phyloP scores from a whole-genome alignment of 192 early-diverging fungal genomes.

The Linnemannia zychae region DNA sequence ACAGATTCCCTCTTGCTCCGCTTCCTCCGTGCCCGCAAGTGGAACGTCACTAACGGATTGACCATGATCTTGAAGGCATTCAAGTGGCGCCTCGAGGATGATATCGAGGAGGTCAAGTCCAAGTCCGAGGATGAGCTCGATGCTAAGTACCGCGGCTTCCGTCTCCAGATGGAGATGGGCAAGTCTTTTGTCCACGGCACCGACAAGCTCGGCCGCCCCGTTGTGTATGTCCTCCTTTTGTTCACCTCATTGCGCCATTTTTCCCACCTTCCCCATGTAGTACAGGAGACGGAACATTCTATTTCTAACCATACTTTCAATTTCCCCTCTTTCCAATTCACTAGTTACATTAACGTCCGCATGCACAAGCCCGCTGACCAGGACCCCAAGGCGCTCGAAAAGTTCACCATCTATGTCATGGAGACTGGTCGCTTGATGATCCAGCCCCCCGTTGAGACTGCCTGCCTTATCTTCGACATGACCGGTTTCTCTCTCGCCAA shows the following conservation, averaged over 20 bases:
- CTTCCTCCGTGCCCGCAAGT: conserved; percentile 90
- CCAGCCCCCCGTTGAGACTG: conserved; percentile 68
- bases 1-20: conserved; percentile 77
- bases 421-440: conserved; percentile 73
- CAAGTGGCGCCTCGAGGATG: conserved; percentile 76
- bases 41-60: conserved; percentile 80
- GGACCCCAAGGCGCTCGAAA: conserved; percentile 70
- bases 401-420: conserved; percentile 77
- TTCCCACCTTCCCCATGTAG: not conserved
- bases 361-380: conserved; percentile 66
- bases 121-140: conserved; percentile 15
- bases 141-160: conserved; percentile 9
- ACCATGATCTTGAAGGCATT: conserved; percentile 76
- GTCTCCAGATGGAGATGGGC: conserved; percentile 49
- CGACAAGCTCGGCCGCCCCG: conserved; percentile 57
- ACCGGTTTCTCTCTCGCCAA: conserved; percentile 35
- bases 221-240: conserved; percentile 50
- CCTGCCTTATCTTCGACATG: conserved; percentile 48
- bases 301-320: not conserved
- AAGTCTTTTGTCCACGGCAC: conserved; percentile 61
- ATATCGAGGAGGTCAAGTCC: conserved; percentile 59
- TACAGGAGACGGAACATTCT: not conserved
- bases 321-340: not conserved
- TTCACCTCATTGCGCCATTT: not conserved
- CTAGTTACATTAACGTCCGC: conserved; percentile 62